phyloP scores from a whole-genome alignment of 768 basidiomycete genomes.

The Sarcodon aspratus region DNA sequence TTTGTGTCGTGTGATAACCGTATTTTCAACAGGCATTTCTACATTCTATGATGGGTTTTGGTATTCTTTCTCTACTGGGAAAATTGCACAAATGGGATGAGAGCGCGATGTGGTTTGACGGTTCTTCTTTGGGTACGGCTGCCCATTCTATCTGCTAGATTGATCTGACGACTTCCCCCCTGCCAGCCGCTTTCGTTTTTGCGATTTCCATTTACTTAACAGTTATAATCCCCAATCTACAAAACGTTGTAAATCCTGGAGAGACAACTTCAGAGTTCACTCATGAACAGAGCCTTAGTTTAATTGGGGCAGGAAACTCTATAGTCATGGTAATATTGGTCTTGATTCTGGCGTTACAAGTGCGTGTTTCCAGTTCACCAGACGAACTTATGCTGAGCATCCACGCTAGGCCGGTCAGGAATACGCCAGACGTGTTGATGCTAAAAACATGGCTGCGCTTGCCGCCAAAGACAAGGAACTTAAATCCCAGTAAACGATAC shows the following conservation, averaged over 20 bases:
- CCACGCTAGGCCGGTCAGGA: conserved; percentile 32
- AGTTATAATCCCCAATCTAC: conserved; percentile 69
- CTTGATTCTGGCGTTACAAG: conserved; percentile 63
- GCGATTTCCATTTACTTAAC: conserved; percentile 71
- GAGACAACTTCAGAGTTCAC: conserved; percentile 34
- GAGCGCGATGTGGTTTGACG: conserved; percentile 92
- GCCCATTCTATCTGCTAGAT: neutral
- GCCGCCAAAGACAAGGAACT: conserved; percentile 5
- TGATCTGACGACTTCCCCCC: conserved; percentile 2
- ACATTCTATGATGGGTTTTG: conserved; percentile 76
- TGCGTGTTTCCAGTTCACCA: conserved; percentile 20
- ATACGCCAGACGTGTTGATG: conserved; percentile 32
- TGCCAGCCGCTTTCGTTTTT: conserved; percentile 62
- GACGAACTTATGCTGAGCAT: neutral
- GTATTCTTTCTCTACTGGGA: conserved; percentile 58
- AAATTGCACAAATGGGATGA: conserved; percentile 88
- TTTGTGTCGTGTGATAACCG: neutral
- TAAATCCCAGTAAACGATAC: conserved; percentile 14
- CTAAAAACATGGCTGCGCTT: conserved; percentile 23
- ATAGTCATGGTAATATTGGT: conserved; percentile 64
- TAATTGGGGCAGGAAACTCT: conserved; percentile 81
- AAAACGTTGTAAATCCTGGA: conserved; percentile 58
- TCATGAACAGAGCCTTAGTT: conserved; percentile 57
- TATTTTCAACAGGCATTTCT: conserved; percentile 55
- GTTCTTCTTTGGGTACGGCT: conserved; percentile 65